Evolutionary conservation across 768 basidiomycete genomes (phyloP), one percentile per base, ranked within the genome.

Genomic region (Podaxis sp.): DNA sequence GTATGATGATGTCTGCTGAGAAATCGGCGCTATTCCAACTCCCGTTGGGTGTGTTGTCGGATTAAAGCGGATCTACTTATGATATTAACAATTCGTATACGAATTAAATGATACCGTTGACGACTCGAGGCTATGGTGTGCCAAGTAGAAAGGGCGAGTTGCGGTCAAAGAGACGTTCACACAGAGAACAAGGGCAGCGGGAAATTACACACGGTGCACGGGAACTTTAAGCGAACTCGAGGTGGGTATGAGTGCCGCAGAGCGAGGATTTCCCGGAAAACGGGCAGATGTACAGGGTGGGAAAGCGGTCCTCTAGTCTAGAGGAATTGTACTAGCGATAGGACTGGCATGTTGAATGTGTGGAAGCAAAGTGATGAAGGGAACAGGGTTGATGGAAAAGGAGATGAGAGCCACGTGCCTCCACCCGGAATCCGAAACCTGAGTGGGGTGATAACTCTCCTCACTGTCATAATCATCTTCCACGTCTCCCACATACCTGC

Each of bases 1-100:
- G 72, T 37, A 75, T 80, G 46, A 63, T 83, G 64, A 66, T 82
- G 43, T 66, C 66, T 1, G 70, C 73, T 0, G 80, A 83, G 69
- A 64, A 68, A 15, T 66, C 68, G 15, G 71, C 79, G 2, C 49
- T 79, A 36, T 27, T 76, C 59, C 64, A 67, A 3, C 67, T 81
- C 9, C 82, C 81, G 4, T 67, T 78, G 38, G 79, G 80, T 7
- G 60, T 71, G 2, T 67, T 60, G 63, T 66, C 61, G 38, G 54
- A 49, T 24, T 54, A 62, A 19, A 41, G 7, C 4, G 43, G 33
- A 9, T 33, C 33, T 9, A 8, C 7, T 33, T 33, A 33, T 33
- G 33, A 33, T 33, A 33, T 33, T 33, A 33, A 33, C 29, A 2
- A 33, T 33, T 33, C 33, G 33, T 33, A 33, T 33, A 33, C 33